Conservation (phyloP, 495 filamentous ascomycete species). For the Trichocladium uniseriatum region DNA sequence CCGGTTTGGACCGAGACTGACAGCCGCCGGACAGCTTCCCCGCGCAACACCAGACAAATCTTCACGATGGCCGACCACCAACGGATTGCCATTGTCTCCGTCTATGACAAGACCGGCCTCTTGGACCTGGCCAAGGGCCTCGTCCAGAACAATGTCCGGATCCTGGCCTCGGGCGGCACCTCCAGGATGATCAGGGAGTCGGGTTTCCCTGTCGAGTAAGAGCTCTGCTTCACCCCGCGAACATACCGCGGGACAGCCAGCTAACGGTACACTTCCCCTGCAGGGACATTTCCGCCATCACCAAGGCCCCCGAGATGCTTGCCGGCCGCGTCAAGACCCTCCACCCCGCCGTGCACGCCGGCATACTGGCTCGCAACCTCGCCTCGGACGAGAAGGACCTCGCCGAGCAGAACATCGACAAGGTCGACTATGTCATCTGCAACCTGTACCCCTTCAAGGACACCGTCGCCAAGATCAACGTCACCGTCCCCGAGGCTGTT, state of each 20-base stretch:
- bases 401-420: constrained; percentile 90
- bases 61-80: constrained; percentile 31
- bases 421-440: constrained; percentile 97
- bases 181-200: constrained; percentile 92
- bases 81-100: constrained; percentile 79
- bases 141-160: constrained; percentile 77
- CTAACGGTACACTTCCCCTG: constrained; percentile 6
- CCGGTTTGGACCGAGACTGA: constrained; percentile 1
- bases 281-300: constrained; percentile 94
- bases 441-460: constrained; percentile 99
- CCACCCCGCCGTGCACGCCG: constrained; percentile 87
- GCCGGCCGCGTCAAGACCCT: constrained; percentile 94
- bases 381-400: constrained; percentile 93
- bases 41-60: constrained; percentile 6
- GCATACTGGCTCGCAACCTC: constrained; percentile 85
- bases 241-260: neutral
- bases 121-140: constrained; percentile 94
- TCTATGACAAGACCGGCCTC: constrained; percentile 97
- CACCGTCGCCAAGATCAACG: constrained; percentile 90
- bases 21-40: neutral
- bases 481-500: constrained; percentile 90
- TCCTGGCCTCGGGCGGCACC: constrained; percentile 90
- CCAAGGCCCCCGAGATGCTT: constrained; percentile 97
- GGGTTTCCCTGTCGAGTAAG: constrained; percentile 85
- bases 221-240: neutral